A percentile compares a stretch with the other conserved stretches of the same genome.
phyloP scores from a whole-genome alignment of 2,329 filamentous ascomycete genomes.

The Alternaria panax region DNA sequence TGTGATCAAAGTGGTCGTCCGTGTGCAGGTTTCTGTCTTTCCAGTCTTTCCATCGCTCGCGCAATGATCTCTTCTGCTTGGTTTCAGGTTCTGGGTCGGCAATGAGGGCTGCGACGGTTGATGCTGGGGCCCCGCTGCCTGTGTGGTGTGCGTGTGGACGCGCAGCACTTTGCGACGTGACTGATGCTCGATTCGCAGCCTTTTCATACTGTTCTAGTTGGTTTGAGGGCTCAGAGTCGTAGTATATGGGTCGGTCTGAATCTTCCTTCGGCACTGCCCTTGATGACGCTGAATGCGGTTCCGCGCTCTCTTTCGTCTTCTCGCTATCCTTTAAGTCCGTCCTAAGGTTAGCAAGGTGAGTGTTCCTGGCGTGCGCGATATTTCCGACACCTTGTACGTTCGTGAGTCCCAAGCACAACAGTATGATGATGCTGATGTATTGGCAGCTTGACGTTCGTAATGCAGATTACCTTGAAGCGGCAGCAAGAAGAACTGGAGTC shows the following conservation, averaged over 20 bases:
- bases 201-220: conserved; percentile 7
- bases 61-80: neutral
- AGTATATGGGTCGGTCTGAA: conserved; percentile 4
- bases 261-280: neutral
- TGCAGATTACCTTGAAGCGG: neutral
- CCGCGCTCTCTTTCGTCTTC: neutral
- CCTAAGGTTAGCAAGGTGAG: neutral
- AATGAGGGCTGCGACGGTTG: neutral
- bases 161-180: neutral
- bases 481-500: neutral
- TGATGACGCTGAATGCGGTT: neutral
- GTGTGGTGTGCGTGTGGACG: neutral
- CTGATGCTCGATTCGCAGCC: neutral
- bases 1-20: neutral
- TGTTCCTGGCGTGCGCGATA: neutral
- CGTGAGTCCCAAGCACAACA: neutral
- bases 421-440: neutral
- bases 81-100: neutral
- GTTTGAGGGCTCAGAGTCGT: conserved; percentile 14
- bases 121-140: neutral
- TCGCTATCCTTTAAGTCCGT: neutral
- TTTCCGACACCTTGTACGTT: neutral
- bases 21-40: neutral
- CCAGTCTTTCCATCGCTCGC: neutral
- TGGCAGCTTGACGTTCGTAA: neutral